Evolutionary conservation across 139 green algal genomes (phyloP).

Genomic region (Penium margaritaceum): DNA sequence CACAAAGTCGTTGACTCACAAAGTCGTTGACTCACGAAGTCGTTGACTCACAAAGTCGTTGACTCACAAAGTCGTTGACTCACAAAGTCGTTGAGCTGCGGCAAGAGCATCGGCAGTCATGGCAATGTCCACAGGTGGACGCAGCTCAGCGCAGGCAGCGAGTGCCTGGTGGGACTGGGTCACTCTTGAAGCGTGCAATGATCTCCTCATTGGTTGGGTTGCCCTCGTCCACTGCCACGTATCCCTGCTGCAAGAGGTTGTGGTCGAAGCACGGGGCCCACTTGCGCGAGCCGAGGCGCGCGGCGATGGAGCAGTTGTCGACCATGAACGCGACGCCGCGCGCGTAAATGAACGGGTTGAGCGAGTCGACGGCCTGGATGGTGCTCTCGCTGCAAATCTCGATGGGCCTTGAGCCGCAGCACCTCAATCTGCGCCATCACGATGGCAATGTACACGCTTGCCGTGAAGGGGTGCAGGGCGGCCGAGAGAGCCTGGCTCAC

Average conservation of each 20-base stretch:
- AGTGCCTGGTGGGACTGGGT: conserved; percentile 72
- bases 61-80: no score
- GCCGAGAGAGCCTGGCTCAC: conserved; percentile 59
- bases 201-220: conserved; percentile 35
- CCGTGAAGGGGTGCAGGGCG: conserved; percentile 96
- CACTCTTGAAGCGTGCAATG: conserved; percentile 43
- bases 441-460: conserved; percentile 88
- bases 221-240: conserved; percentile 50
- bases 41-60: no score
- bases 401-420: conserved; percentile 84
- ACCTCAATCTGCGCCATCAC: conserved; percentile 91
- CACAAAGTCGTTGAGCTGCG: no score
- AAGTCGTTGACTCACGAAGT: no score
- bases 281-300: conserved; percentile 89
- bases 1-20: no score
- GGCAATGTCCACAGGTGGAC: conserved; percentile 92
- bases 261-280: conserved; percentile 98
- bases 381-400: conserved; percentile 99
- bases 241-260: conserved; percentile 63
- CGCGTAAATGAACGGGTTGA: conserved; percentile 99
- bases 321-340: conserved; percentile 99
- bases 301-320: conserved; percentile 99
- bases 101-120: conserved; percentile 57
- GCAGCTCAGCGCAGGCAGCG: conserved; percentile 77
- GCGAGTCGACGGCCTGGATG: conserved; percentile 93